phyloP scores from a whole-genome alignment of 176 grass and related monocot genomes.

The Areca catechu region DNA sequence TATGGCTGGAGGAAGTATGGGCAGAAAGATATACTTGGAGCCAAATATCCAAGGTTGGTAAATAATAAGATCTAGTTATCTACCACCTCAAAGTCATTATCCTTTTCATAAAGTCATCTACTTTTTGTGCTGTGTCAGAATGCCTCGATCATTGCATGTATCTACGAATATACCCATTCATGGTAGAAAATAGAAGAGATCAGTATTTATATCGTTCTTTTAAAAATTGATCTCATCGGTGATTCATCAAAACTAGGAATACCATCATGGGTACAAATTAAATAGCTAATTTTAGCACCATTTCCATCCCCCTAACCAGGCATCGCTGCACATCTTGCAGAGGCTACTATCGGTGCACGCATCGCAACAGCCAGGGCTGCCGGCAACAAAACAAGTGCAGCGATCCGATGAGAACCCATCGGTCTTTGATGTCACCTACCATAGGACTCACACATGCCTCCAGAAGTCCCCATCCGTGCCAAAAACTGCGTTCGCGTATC shows the following conservation, averaged over 20 bases:
- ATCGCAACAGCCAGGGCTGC: conserved; percentile 52
- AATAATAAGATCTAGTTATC: background rate
- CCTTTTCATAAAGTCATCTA: background rate
- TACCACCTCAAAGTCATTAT: background rate
- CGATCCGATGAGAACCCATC: conserved; percentile 45
- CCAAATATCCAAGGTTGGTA: conserved; percentile 49
- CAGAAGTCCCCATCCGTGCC: conserved; percentile 5
- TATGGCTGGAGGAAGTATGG: conserved; percentile 87
- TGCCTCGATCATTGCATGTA: no score
- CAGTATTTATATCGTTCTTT: no score
- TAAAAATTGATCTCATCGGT: no score
- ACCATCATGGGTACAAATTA: no score
- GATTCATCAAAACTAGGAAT: no score
- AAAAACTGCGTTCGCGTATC: background rate
- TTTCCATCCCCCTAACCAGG: no score
- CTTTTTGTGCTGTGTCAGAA: no score
- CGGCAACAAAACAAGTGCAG: conserved; percentile 85
- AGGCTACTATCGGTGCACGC: conserved; percentile 89
- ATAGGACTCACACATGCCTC: conserved; percentile 48
- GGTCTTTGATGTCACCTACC: conserved; percentile 70
- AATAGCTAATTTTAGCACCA: no score
- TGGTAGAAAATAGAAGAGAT: no score
- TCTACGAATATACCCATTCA: no score
- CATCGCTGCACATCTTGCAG: conserved; percentile 18
- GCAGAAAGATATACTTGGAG: conserved; percentile 81